Conservation (phyloP, 148 eudicot genomes). For the Pharnaceum exiguum region DNA sequence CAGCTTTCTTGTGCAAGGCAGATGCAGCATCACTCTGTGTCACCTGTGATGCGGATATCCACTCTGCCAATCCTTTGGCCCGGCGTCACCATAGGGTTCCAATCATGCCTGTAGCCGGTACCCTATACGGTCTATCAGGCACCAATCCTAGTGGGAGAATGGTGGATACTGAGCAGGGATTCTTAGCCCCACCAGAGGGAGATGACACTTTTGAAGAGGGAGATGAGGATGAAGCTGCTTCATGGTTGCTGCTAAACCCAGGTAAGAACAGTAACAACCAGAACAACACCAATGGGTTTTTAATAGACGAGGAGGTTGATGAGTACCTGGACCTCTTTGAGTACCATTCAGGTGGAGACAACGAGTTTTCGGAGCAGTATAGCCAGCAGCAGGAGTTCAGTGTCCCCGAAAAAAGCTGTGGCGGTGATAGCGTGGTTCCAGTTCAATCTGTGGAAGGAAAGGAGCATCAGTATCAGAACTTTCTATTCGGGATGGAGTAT, state of each 20-base stretch:
- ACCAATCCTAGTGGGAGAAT: conserved; percentile 5
- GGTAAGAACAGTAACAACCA: conserved; percentile 30
- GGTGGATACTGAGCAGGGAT: conserved; percentile 19
- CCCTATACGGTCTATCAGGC: conserved; percentile 23
- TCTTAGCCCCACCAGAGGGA: conserved; percentile 24
- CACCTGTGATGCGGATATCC: conserved; percentile 73
- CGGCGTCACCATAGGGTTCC: conserved; percentile 89
- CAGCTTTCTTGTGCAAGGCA: conserved; percentile 83
- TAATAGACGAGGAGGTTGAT: conserved; percentile 57
- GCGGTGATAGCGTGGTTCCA: conserved; percentile 59
- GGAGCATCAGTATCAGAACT: conserved; percentile 31
- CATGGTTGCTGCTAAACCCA: conserved; percentile 69
- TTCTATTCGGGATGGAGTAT: conserved; percentile 46
- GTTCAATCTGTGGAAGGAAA: conserved; percentile 40
- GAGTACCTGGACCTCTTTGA: conserved; percentile 63
- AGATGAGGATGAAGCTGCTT: conserved; percentile 79
- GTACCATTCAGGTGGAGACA: conserved; percentile 41
- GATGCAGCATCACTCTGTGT: conserved; percentile 88
- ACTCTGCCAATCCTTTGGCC: conserved; percentile 87
- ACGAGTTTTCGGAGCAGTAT: conserved; percentile 28
- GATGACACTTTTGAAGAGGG: conserved; percentile 35
- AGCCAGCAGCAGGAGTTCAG: conserved; percentile 37
- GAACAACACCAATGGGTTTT: conserved; percentile 25
- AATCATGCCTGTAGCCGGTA: conserved; percentile 35
- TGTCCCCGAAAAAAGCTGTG: conserved; percentile 39